Percentiles rank a stretch among this genome's conserved stretches.
Conservation (phyloP, 2,329 filamentous ascomycete genomes). For the Epichloe gansuensis region DNA sequence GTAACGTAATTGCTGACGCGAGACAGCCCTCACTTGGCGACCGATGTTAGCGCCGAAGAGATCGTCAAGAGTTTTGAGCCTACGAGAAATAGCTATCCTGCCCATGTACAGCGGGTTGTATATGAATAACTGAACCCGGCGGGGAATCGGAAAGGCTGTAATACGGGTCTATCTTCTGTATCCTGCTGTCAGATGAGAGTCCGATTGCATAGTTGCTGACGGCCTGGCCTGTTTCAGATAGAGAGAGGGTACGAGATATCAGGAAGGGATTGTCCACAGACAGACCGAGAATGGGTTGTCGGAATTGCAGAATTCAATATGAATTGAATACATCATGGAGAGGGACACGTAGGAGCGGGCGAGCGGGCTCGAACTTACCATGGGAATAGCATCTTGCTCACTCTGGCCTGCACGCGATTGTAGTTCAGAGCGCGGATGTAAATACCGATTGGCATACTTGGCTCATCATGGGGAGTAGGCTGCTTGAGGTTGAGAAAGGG, state of each 20-base stretch:
- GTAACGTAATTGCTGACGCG: neutral
- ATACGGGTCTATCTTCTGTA: neutral
- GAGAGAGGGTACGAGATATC: neutral
- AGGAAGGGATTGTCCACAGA: slow-evolving; percentile 19
- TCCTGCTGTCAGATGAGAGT: no score
- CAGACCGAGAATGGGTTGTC: slow-evolving; percentile 18
- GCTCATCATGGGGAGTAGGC: no score
- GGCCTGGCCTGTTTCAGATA: no score
- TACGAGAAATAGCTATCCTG: slow-evolving; percentile 36
- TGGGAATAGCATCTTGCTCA: neutral
- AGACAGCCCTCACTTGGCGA: slow-evolving; percentile 31
- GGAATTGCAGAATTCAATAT: slow-evolving; percentile 38
- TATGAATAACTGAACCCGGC: neutral
- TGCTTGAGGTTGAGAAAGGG: neutral
- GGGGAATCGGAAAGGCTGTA: neutral
- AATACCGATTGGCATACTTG: no score
- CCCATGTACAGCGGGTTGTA: slow-evolving; percentile 3
- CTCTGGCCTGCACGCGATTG: neutral
- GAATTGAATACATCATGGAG: slow-evolving; percentile 25
- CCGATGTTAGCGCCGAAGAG: slow-evolving; percentile 23
- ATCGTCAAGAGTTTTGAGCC: slow-evolving; percentile 35
- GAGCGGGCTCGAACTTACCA: neutral
- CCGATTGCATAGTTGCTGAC: neutral
- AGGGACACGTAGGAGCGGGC: neutral
- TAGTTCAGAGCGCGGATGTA: no score